These are phyloP conservation scores for Persicaria maculosa DNA, from an alignment of 148 eudicot species.

Conservation along the genomic window DNA sequence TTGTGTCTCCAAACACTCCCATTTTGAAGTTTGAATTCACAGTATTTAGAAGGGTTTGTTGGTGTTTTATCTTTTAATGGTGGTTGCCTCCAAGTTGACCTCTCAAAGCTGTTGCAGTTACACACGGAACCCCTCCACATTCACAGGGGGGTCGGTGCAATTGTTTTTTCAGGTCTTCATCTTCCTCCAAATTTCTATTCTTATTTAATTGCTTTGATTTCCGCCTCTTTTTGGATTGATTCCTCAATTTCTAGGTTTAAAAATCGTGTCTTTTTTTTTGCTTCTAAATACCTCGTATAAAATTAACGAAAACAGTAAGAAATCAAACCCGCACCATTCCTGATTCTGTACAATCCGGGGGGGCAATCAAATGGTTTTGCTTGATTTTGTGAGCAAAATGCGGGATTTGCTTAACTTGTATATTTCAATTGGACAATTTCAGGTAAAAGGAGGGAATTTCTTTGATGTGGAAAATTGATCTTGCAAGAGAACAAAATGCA, in stretches of 20 bases:
- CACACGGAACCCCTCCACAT: not conserved
- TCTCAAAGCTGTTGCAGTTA: not conserved
- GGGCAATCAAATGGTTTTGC: constrained; percentile 1
- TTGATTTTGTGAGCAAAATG: not conserved
- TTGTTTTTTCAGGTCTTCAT: not conserved
- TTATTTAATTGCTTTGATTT: not conserved
- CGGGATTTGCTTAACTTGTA: not conserved
- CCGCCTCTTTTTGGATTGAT: not conserved
- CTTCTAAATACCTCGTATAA: not conserved
- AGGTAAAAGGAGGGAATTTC: not conserved
- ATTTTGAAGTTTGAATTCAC: not conserved
- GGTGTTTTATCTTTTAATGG: not conserved
- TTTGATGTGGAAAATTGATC: constrained; percentile 12
- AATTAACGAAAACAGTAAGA: not conserved
- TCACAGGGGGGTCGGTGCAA: not conserved
- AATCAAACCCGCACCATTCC: not conserved
- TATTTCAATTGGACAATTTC: not conserved
- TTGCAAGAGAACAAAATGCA: not conserved
- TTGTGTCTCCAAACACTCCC: not conserved
- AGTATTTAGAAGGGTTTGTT: not conserved
- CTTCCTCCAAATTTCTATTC: not conserved
- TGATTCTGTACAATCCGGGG: not conserved
- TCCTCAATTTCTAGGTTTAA: not conserved
- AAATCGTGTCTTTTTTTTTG: not conserved
- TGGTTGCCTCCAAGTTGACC: not conserved